Evolutionary conservation across 176 grass and related monocot species (phyloP).

Genomic region (Oryza coarctata): DNA sequence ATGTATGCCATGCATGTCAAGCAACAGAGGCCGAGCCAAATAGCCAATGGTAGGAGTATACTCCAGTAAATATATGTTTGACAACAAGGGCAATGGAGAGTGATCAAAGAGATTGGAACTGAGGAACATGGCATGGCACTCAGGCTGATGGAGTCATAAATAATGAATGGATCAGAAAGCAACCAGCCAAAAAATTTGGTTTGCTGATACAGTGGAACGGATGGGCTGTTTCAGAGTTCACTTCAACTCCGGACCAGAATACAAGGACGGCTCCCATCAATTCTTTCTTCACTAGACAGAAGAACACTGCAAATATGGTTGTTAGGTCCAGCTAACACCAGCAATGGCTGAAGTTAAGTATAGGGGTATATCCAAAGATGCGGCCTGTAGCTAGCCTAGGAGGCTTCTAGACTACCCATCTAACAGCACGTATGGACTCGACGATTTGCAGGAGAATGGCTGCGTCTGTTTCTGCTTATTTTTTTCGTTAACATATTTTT

Average conservation of each 20-base stretch:
- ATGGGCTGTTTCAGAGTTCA: background rate
- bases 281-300: background rate
- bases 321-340: background rate
- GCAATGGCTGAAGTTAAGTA: background rate
- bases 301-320: background rate
- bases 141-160: background rate
- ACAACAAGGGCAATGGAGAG: background rate
- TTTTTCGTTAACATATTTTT: too few species aligned
- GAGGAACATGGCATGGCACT: background rate
- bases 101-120: background rate
- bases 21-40: background rate
- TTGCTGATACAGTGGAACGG: background rate
- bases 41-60: background rate
- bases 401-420: background rate
- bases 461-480: too few species aligned
- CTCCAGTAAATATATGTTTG: too few species aligned
- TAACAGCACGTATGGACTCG: slow-evolving; percentile 5
- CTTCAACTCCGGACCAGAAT: background rate
- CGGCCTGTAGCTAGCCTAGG: too few species aligned
- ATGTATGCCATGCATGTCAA: background rate
- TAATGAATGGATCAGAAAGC: background rate
- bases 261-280: background rate
- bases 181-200: background rate
- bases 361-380: too few species aligned
- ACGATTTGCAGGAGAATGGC: too few species aligned